A percentile compares a stretch with the other conserved stretches of the same genome.
phyloP scores from a whole-genome alignment of 495 filamentous ascomycete genomes.

The Podospora pseudoanserina region DNA sequence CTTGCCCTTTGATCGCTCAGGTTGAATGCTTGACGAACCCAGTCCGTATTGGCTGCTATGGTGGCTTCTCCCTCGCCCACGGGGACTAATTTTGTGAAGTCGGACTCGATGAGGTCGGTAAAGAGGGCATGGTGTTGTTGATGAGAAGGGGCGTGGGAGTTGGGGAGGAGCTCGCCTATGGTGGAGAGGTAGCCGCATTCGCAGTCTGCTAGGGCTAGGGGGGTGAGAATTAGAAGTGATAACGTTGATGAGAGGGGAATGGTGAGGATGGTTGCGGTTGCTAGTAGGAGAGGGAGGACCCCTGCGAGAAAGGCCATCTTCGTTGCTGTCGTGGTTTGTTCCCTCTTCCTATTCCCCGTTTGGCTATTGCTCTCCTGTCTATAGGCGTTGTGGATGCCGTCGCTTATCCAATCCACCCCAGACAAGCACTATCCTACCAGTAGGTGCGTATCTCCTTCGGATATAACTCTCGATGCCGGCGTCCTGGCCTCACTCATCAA shows the following conservation, averaged over 20 bases:
- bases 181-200: slow-evolving; percentile 63
- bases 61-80: slow-evolving; percentile 15
- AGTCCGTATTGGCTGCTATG: slow-evolving; percentile 51
- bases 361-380: not conserved
- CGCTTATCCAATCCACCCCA: not conserved
- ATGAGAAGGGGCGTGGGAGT: slow-evolving; percentile 57
- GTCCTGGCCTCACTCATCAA: not conserved
- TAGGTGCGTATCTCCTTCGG: not conserved
- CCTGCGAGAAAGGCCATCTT: not conserved
- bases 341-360: not conserved
- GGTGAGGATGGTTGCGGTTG: not conserved
- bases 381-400: not conserved
- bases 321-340: not conserved
- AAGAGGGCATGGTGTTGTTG: slow-evolving; percentile 44
- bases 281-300: not conserved
- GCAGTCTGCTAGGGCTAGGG: slow-evolving; percentile 48
- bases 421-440: not conserved
- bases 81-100: slow-evolving; percentile 51
- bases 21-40: slow-evolving; percentile 63
- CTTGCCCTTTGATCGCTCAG: slow-evolving; percentile 48
- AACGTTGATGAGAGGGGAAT: not conserved
- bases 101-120: slow-evolving; percentile 65
- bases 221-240: slow-evolving; percentile 16
- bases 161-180: slow-evolving; percentile 33
- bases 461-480: not conserved